These are phyloP conservation scores for Sanghuangporus baumii DNA, from an alignment of 1,284 basidiomycete species.

Conservation along the genomic window DNA sequence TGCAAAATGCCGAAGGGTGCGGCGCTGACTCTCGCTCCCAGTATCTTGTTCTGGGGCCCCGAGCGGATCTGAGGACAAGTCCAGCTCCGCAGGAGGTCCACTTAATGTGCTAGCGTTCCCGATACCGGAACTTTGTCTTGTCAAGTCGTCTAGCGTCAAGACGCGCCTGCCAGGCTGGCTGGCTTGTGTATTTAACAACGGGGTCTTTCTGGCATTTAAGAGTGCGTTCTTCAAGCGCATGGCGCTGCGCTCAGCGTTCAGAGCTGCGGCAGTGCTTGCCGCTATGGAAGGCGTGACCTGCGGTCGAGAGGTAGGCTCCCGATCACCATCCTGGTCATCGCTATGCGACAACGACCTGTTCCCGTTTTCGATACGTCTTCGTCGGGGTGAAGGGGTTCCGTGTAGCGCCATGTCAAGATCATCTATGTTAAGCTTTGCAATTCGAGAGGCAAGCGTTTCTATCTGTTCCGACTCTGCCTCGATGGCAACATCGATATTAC, in stretches of 20 bases:
- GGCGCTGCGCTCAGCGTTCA: slow-evolving; percentile 72
- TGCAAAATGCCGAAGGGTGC: slow-evolving; percentile 5
- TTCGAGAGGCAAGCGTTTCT: slow-evolving; percentile 45
- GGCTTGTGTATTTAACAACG: slow-evolving; percentile 57
- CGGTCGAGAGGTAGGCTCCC: slow-evolving; percentile 26
- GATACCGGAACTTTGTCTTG: background rate
- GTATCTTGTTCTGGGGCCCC: background rate
- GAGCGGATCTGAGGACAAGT: background rate
- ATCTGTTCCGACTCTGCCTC: slow-evolving; percentile 60
- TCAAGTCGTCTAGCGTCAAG: slow-evolving; percentile 34
- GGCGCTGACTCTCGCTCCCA: slow-evolving; percentile 3
- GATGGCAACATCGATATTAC: slow-evolving; percentile 73
- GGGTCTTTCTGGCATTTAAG: slow-evolving; percentile 53
- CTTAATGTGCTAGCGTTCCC: background rate
- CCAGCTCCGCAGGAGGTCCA: background rate
- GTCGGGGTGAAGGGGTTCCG: background rate
- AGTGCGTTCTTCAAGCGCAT: slow-evolving; percentile 64
- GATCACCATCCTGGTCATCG: slow-evolving; percentile 23
- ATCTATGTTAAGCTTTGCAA: slow-evolving; percentile 47
- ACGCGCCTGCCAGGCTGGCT: slow-evolving; percentile 35
- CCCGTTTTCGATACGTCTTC: background rate
- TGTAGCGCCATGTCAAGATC: slow-evolving; percentile 17
- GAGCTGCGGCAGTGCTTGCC: slow-evolving; percentile 65
- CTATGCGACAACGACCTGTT: background rate
- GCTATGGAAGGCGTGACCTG: slow-evolving; percentile 60